A percentile compares a stretch with the other conserved stretches of the same genome.
Evolutionary conservation across 768 basidiomycete genomes (phyloP).

Genomic region (Hysterangium stoloniferum): DNA sequence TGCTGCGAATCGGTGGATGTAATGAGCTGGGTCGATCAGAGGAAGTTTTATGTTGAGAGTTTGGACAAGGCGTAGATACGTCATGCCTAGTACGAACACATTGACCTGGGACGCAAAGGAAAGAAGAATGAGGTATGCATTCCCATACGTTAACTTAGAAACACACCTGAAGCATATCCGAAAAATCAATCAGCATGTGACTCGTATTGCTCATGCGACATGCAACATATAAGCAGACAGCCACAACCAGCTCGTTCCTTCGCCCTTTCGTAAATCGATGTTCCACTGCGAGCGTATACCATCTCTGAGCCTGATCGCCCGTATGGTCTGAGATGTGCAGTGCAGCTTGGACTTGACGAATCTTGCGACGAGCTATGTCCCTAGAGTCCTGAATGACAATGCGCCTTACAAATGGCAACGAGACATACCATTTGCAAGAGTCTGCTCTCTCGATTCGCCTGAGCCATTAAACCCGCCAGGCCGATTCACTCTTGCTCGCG

Average conservation of each 20-base stretch:
- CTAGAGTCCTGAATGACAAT: not conserved
- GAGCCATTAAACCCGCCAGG: conserved; percentile 75
- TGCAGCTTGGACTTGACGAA: conserved; percentile 73
- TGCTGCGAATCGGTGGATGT: conserved; percentile 91
- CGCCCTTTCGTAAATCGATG: conserved; percentile 93
- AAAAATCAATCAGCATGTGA: conserved; percentile 98
- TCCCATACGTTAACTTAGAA: not conserved
- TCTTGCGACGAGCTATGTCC: conserved; percentile 65
- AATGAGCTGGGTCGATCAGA: conserved; percentile 91
- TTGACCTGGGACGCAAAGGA: too few relatives aligned
- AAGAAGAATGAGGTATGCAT: not conserved
- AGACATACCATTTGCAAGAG: conserved; percentile 74
- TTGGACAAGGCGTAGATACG: conserved; percentile 90
- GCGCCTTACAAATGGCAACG: not conserved
- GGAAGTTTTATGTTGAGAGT: conserved; percentile 79
- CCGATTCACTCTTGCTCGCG: conserved; percentile 74
- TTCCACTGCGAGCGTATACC: conserved; percentile 90
- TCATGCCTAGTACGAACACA: conserved; percentile 94
- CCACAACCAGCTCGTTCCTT: conserved; percentile 87
- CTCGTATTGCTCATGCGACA: conserved; percentile 89
- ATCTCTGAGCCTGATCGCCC: conserved; percentile 69
- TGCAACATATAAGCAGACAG: conserved; percentile 91
- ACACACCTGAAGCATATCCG: conserved; percentile 82
- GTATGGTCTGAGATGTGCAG: conserved; percentile 76
- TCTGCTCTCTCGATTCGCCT: conserved; percentile 82